Evolutionary conservation across 805 yeast species (phyloP).

Genomic region (Barnettozyma sucrosica): DNA sequence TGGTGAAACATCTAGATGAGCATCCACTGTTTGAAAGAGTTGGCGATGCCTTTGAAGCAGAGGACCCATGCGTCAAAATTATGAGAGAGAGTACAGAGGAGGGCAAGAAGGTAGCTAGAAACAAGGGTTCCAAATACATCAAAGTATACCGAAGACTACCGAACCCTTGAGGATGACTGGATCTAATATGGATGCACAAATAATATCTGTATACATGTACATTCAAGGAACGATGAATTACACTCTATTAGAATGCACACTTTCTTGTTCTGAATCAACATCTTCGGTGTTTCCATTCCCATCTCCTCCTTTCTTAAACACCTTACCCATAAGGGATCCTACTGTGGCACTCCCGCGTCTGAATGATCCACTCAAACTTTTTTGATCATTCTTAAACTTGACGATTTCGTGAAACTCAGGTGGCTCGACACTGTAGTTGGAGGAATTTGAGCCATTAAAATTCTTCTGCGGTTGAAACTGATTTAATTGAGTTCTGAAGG

Average conservation of each 20-base stretch:
- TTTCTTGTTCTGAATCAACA: slow-evolving; percentile 23
- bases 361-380: slow-evolving; percentile 29
- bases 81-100: slow-evolving; percentile 96
- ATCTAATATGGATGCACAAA: neutral
- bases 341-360: slow-evolving; percentile 41
- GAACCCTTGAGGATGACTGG: slow-evolving; percentile 36
- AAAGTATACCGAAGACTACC: slow-evolving; percentile 82
- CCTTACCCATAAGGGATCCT: slow-evolving; percentile 30
- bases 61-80: slow-evolving; percentile 75
- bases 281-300: slow-evolving; percentile 19
- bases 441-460: slow-evolving; percentile 4
- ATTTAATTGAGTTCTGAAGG: slow-evolving; percentile 20
- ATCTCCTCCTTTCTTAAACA: slow-evolving; percentile 16
- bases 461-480: slow-evolving; percentile 10
- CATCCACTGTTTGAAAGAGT: slow-evolving; percentile 90
- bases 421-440: slow-evolving; percentile 29
- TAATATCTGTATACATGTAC: neutral
- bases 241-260: slow-evolving; percentile 5
- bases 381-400: slow-evolving; percentile 27
- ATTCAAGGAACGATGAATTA: slow-evolving; percentile 5
- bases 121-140: slow-evolving; percentile 77
- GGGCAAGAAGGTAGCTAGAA: slow-evolving; percentile 93
- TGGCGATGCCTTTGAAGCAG: slow-evolving; percentile 67
- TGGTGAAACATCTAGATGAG: slow-evolving; percentile 84
- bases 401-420: slow-evolving; percentile 34